Base-by-base conservation (phyloP, 2,329 filamentous ascomycete genomes). In the Fusarium odoratissimum region DNA sequence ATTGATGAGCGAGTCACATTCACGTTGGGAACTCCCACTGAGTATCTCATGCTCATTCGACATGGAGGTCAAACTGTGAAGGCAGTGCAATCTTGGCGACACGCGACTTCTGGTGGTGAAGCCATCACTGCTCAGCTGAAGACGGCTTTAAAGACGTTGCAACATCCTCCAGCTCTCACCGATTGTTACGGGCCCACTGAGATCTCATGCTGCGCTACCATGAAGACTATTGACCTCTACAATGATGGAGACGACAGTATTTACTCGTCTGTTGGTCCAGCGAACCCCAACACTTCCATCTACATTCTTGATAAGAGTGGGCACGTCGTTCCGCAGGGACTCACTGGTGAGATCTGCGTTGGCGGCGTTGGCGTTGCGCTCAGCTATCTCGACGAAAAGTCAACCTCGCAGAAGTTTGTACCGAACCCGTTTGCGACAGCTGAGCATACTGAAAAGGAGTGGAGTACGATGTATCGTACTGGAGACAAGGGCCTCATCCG, bases 151-250 rank as follows among this genome's bases (percentile, higher is more conserved):
- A 55, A 8, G 1, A 4, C 23, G 1, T 12, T 61, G 0, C 30
- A 56, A 0, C 2, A 31, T 0, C 30, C 37, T 56, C 58, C 58
- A 14, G 0, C 8, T 17, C 38, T 61, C 1, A 61, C 58, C 1
- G 48, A 61, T 25, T 61, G 58, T 8, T 61, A 61, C 7, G 58
- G 58, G 0, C 58, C 58, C 7, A 61, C 58, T 4, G 48, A 61
- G 48, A 61, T 61, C 11, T 61, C 58, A 16, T 61, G 58, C 11
- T 61, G 58, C 13, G 49, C 38, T 3, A 56, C 48, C 6, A 61
- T 61, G 23, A 28, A 25, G 11, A 61, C 31, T 1, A 14, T 61
- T 1, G 38, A 45, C 6, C 6, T 56, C 14, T 0, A 3, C 0
- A 1, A n/a, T 21, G 6, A 9, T 0, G 19, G n/a, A 21, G 16